phyloP scores from a whole-genome alignment of 2,329 filamentous ascomycete genomes.

The Fusarium verrucosum region DNA sequence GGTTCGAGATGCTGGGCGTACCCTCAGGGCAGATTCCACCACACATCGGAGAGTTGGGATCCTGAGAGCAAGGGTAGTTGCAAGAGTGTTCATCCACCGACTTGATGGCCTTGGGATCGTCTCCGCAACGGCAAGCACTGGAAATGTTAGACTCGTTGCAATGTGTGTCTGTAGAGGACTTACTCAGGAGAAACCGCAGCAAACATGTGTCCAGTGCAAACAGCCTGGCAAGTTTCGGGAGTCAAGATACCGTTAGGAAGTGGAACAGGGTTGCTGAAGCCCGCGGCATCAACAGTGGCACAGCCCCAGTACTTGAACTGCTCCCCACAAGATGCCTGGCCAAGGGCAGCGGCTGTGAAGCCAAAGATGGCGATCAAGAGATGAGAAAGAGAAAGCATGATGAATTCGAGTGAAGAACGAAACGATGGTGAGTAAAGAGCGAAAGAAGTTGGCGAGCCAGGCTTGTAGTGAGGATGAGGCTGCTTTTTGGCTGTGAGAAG shows the following conservation, averaged over 20 bases:
- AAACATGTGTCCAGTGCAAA: conserved; percentile 34
- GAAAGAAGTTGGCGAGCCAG: neutral
- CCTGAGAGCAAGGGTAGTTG: conserved; percentile 46
- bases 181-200: conserved; percentile 47
- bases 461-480: neutral
- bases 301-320: conserved; percentile 42
- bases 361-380: conserved; percentile 39
- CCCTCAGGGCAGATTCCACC: conserved; percentile 47
- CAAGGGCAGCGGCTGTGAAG: conserved; percentile 9
- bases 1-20: conserved; percentile 45
- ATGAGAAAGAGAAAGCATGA: conserved; percentile 35
- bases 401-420: neutral
- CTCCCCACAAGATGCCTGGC: conserved; percentile 31
- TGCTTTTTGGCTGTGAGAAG: neutral
- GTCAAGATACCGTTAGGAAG: conserved; percentile 30
- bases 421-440: neutral
- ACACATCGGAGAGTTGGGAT: conserved; percentile 46
- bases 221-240: conserved; percentile 32
- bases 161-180: neutral
- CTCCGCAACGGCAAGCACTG: conserved; percentile 51
- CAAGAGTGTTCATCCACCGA: conserved; percentile 45
- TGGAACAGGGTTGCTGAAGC: conserved; percentile 21
- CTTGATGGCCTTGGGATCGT: conserved; percentile 45
- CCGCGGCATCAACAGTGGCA: conserved; percentile 29
- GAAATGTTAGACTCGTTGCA: conserved; percentile 2